Base-by-base conservation (phyloP, 352 stramenopile species). In the Phytopythium sindhum region DNA sequence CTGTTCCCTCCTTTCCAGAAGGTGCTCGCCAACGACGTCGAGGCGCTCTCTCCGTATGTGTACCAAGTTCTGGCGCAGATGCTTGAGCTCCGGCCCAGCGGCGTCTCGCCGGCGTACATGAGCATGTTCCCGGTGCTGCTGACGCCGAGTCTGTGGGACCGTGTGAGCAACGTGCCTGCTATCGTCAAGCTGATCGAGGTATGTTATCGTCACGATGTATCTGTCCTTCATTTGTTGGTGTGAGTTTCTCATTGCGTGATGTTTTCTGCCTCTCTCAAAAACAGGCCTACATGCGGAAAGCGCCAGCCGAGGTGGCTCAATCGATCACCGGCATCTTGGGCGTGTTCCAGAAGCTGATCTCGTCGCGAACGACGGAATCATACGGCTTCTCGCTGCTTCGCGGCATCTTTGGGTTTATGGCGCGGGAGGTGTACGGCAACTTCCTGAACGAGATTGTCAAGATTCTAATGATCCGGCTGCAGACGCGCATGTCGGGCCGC, bases 61-160 rank as follows among this genome's bases (percentile, higher is more conserved):
- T 99, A 99, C 73, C 97, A 99, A 73, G 85, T 99, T n/a, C 74
- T 99, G 23, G 96, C 97, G 1, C 97, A 99, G 75, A 93, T 99
- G 65, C 83, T 99, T 31, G 97, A 99, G 61, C 92, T 98, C 54
- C 84, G 93, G 71, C 86, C 91, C 42, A 84, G 79, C 31, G 89
- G 85, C 14, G 73, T 97, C 7, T 97, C 90, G 2, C 67, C 89
- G n/a, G 93, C 94, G 17, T 99, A 99, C 79, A 93, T 87, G 65
- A 96, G 73, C 41, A 88, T 99, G 58, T 99, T 99, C 63, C 81
- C 89, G 26, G 87, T 97, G 33, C 73, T 99, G 28, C 70, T 99
- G 39, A 97, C 87, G 41, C 96, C 97, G 23, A 76, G 80, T 17
- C 64, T 99, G 19, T 99, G 98, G 97, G 96, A 99, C 63, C 81